Conservation (phyloP, 2,329 filamentous ascomycete species). For the Clonostachys solani region DNA sequence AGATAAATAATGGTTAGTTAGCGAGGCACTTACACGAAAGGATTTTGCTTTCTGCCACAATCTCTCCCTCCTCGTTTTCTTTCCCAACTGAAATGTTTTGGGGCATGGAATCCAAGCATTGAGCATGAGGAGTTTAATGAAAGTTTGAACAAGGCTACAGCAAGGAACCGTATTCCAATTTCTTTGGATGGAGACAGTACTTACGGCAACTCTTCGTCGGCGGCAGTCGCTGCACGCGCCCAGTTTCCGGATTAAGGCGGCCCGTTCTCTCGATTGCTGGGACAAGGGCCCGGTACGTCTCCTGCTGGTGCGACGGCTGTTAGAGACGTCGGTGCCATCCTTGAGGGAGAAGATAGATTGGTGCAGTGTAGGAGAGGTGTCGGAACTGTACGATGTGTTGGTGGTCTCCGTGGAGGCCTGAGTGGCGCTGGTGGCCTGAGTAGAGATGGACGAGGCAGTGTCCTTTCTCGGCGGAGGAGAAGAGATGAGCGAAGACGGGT, state of each 20-base stretch:
- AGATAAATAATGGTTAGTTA: background rate
- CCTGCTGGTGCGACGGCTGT: conserved; percentile 49
- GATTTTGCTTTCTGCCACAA: too few species aligned
- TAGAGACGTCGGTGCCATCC: conserved; percentile 49
- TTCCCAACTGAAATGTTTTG: too few species aligned
- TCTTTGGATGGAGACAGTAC: conserved; percentile 15
- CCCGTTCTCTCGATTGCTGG: conserved; percentile 53
- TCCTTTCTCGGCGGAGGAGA: conserved; percentile 31
- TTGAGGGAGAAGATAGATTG: conserved; percentile 52
- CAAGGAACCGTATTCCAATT: too few species aligned
- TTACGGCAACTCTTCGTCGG: conserved; percentile 53
- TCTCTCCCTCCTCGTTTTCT: too few species aligned
- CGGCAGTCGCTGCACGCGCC: conserved; percentile 54
- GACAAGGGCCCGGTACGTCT: conserved; percentile 56
- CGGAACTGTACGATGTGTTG: conserved; percentile 46
- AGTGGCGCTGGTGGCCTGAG: conserved; percentile 39
- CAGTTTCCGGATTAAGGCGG: conserved; percentile 54
- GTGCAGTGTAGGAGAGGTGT: conserved; percentile 43
- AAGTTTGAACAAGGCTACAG: too few species aligned
- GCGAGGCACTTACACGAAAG: too few species aligned
- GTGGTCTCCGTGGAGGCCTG: conserved; percentile 40
- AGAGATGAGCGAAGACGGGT: background rate
- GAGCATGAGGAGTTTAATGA: too few species aligned
- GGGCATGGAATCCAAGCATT: too few species aligned
- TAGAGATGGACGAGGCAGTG: conserved; percentile 49